Conservation (phyloP, 1,139 yeast species). For the Taiozyma onychis region DNA sequence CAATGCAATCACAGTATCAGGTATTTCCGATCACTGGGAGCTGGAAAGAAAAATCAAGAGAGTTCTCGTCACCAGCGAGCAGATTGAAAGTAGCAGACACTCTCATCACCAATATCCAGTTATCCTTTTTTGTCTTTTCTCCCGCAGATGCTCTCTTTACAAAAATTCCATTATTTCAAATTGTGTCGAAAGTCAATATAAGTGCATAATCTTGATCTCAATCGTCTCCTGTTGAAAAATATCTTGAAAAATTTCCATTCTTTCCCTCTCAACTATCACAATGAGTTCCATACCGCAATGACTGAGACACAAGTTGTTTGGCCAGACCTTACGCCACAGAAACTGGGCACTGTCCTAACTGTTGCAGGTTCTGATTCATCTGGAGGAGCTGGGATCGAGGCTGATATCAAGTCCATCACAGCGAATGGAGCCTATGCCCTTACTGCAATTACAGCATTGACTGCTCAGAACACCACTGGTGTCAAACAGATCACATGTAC, state of each 20-base stretch:
- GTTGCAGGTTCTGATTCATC: slow-evolving; percentile 85
- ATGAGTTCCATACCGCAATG: neutral
- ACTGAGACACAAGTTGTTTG: neutral
- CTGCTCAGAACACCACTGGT: slow-evolving; percentile 73
- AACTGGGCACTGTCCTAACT: slow-evolving; percentile 42
- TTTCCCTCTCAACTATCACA: neutral
- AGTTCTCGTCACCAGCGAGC: no score
- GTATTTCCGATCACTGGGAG: no score
- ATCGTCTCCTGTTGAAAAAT: neutral
- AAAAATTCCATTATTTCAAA: neutral
- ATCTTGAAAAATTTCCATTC: neutral
- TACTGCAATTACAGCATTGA: slow-evolving; percentile 76
- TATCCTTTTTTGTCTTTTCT: no score
- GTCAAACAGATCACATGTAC: slow-evolving; percentile 49
- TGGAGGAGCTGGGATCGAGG: slow-evolving; percentile 96
- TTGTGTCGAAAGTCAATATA: neutral
- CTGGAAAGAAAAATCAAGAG: no score
- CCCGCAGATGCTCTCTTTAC: no score
- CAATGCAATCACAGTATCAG: no score
- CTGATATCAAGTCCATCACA: slow-evolving; percentile 79
- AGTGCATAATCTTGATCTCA: neutral
- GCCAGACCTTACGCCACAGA: slow-evolving; percentile 3
- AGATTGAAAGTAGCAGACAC: no score
- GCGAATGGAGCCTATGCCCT: slow-evolving; percentile 77
- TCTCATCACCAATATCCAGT: no score